phyloP scores from a whole-genome alignment of 345 rosid genomes.

The Mangifera indica region DNA sequence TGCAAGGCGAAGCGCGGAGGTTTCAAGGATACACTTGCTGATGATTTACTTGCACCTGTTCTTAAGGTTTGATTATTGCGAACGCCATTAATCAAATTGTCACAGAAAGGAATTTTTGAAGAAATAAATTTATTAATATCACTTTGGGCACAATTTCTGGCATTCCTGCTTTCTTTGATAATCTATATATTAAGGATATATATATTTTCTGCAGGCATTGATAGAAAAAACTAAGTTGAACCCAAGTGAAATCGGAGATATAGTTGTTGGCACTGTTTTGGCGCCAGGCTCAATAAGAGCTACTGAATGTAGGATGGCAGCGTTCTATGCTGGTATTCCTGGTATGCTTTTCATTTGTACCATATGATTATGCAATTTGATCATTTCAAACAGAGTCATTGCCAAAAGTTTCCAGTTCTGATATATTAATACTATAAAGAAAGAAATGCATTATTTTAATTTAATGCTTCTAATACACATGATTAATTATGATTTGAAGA shows the following conservation, averaged over 20 bases:
- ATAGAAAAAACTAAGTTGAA: conserved; percentile 66
- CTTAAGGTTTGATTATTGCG: conserved; percentile 57
- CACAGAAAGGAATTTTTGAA: too few relatives aligned
- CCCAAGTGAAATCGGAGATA: conserved; percentile 89
- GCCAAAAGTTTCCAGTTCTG: neutral
- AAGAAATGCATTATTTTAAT: neutral
- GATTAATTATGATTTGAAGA: conserved; percentile 9
- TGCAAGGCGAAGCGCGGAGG: conserved; percentile 90
- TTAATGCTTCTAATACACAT: neutral
- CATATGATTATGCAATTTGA: neutral
- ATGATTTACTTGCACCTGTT: conserved; percentile 79
- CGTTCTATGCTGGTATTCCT: conserved; percentile 91
- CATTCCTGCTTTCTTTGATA: neutral
- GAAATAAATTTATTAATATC: too few relatives aligned
- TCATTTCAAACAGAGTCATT: neutral
- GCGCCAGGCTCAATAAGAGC: conserved; percentile 87
- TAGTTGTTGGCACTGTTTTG: conserved; percentile 88
- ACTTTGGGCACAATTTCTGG: neutral
- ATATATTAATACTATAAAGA: neutral
- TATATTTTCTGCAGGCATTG: conserved; percentile 49
- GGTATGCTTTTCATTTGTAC: conserved; percentile 36
- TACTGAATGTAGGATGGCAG: conserved; percentile 85
- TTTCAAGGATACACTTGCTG: conserved; percentile 86
- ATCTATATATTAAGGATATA: neutral
- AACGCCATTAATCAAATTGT: neutral